Percentiles rank a stretch among this genome's conserved stretches.
Conservation (phyloP, 2,329 filamentous ascomycete species). For the Falciphora oryzae region DNA sequence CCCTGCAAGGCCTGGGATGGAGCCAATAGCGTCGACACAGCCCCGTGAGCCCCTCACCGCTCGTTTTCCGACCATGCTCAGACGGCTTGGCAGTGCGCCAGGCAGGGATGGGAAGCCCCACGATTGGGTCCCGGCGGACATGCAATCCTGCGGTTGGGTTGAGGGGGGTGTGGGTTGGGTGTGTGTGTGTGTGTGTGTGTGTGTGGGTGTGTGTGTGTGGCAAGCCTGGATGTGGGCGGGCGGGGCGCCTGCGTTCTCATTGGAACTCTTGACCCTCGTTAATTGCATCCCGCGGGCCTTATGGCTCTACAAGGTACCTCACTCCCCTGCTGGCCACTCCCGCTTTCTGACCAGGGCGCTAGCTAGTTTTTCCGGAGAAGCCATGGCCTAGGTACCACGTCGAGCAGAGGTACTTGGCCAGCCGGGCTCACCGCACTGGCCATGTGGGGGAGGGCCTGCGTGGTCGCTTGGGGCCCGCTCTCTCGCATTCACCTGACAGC, state of each 20-base stretch:
- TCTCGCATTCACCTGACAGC: background rate
- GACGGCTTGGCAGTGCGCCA: background rate
- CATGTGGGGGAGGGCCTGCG: background rate
- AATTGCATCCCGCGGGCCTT: background rate
- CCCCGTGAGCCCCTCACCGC: background rate
- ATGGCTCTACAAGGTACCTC: background rate
- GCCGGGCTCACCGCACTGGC: background rate
- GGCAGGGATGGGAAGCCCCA: background rate
- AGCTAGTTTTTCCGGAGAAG: background rate
- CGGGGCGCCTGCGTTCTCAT: too few species aligned
- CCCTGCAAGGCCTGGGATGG: too few species aligned
- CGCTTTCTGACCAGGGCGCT: too few species aligned
- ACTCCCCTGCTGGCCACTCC: too few species aligned
- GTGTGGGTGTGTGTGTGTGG: too few species aligned
- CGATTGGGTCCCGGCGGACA: too few species aligned
- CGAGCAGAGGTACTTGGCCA: background rate
- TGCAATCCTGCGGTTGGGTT: too few species aligned
- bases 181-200: too few species aligned
- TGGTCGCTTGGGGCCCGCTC: background rate
- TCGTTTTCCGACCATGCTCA: slow-evolving; percentile 1
- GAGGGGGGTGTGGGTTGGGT: too few species aligned
- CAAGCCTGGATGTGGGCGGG: too few species aligned
- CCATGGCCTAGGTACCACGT: background rate
- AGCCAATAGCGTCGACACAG: background rate
- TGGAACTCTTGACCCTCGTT: background rate